phyloP scores from a whole-genome alignment of 192 early-diverging fungal species.

The Coemansia sp. region DNA sequence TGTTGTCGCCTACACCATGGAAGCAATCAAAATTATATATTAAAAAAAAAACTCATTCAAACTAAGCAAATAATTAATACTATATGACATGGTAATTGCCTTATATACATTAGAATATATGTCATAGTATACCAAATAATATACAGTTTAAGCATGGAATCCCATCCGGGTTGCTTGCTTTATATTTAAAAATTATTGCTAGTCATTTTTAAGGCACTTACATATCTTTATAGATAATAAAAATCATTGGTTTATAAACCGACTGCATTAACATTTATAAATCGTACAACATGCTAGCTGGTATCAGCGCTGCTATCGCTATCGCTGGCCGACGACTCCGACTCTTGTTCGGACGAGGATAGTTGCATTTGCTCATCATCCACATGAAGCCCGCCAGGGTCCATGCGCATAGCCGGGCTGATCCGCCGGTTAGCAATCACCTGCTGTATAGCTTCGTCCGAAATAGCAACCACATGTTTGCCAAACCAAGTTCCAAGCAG shows the following conservation, averaged over 20 bases:
- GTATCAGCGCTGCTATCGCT: background rate
- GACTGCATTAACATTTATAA: background rate
- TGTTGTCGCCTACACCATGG: no score
- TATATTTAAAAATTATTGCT: no score
- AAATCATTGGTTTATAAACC: background rate
- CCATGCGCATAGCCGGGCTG: slow-evolving; percentile 32
- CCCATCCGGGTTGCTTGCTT: no score
- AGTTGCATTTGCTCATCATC: background rate
- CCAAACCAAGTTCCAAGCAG: slow-evolving; percentile 61
- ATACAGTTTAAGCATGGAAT: no score
- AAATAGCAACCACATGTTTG: slow-evolving; percentile 40
- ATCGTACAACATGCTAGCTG: background rate
- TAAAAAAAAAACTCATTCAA: no score
- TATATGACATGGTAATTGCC: no score
- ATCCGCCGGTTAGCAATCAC: slow-evolving; percentile 34
- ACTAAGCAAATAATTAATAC: no score
- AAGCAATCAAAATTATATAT: no score
- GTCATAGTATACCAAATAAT: no score
- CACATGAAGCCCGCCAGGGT: slow-evolving; percentile 21
- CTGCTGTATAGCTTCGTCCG: slow-evolving; percentile 32
- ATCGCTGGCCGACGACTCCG: background rate
- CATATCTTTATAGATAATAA: background rate
- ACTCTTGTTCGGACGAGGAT: background rate
- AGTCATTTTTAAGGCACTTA: background rate
- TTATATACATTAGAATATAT: no score